A percentile compares a stretch with the other conserved stretches of the same genome.
These are phyloP conservation scores for Pseudodiploospora longispora DNA, from an alignment of 2,329 filamentous ascomycete species.

Conservation along the genomic window DNA sequence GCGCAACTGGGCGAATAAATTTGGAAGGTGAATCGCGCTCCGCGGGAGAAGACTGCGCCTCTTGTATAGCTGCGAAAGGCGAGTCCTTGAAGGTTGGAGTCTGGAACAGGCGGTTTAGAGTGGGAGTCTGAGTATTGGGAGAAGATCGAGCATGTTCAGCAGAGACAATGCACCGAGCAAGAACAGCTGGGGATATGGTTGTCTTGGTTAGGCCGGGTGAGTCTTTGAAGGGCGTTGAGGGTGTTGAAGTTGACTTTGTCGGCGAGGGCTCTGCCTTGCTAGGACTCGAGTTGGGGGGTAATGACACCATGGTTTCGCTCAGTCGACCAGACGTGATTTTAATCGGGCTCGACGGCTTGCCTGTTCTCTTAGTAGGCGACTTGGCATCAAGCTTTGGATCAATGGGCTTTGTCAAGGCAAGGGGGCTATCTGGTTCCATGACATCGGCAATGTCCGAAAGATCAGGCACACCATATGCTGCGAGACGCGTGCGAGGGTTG, in stretches of 20 bases:
- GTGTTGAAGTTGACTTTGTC: conserved; percentile 19
- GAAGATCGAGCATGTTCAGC: not conserved
- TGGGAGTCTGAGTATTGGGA: conserved; percentile 4
- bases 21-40: conserved; percentile 13
- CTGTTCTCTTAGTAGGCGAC: conserved; percentile 23
- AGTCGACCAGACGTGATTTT: conserved; percentile 18
- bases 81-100: conserved; percentile 7
- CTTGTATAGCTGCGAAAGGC: conserved; percentile 13
- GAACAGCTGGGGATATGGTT: not conserved
- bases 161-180: conserved; percentile 2
- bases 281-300: conserved; percentile 18
- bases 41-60: conserved; percentile 7
- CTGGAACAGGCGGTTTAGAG: not conserved
- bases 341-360: conserved; percentile 18
- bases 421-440: conserved; percentile 20
- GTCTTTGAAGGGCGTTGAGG: conserved; percentile 18
- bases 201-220: not conserved
- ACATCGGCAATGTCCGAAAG: conserved; percentile 20
- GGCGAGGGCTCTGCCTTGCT: conserved; percentile 20
- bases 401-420: conserved; percentile 14
- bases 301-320: conserved; percentile 20
- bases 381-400: conserved; percentile 15
- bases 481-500: conserved; percentile 16
- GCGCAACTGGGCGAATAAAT: conserved; percentile 18
- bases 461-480: conserved; percentile 15